Conservation (phyloP, 352 stramenopile genomes). For the Phytophthora pseudosyringae region DNA sequence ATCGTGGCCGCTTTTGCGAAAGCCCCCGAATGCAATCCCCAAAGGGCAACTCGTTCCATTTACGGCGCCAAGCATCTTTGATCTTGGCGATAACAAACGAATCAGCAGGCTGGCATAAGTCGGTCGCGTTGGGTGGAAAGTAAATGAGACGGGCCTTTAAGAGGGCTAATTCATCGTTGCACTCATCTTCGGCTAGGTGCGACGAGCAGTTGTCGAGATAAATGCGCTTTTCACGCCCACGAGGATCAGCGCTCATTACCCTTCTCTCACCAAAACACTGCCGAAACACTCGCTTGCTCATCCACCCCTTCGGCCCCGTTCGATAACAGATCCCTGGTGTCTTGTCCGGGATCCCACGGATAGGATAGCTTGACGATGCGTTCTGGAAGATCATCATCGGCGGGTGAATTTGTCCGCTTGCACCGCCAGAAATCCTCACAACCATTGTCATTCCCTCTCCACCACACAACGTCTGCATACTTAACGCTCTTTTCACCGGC, state of each 20-base stretch:
- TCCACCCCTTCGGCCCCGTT: constrained; percentile 34
- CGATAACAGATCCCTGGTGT: constrained; percentile 29
- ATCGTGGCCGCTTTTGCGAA: neutral
- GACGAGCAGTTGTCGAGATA: no score
- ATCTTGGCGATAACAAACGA: no score
- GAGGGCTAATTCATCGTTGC: no score
- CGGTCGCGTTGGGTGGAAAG: no score
- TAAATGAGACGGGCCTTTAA: no score
- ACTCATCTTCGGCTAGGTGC: no score
- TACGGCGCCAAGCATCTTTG: no score
- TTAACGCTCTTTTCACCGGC: constrained; percentile 28
- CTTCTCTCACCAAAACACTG: constrained; percentile 31
- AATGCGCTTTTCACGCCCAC: no score
- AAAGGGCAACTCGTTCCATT: no score
- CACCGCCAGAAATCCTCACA: constrained; percentile 25
- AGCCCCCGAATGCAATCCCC: neutral
- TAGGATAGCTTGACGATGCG: constrained; percentile 22
- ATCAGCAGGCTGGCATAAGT: no score
- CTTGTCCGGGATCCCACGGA: constrained; percentile 25
- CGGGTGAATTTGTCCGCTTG: constrained; percentile 15
- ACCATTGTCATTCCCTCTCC: constrained; percentile 43
- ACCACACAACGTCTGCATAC: constrained; percentile 33
- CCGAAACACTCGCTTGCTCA: constrained; percentile 28
- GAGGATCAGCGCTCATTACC: no score
- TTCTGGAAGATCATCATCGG: constrained; percentile 47